Evolutionary conservation across 768 basidiomycete genomes (phyloP).

Genomic region (Termitomyces sp.): DNA sequence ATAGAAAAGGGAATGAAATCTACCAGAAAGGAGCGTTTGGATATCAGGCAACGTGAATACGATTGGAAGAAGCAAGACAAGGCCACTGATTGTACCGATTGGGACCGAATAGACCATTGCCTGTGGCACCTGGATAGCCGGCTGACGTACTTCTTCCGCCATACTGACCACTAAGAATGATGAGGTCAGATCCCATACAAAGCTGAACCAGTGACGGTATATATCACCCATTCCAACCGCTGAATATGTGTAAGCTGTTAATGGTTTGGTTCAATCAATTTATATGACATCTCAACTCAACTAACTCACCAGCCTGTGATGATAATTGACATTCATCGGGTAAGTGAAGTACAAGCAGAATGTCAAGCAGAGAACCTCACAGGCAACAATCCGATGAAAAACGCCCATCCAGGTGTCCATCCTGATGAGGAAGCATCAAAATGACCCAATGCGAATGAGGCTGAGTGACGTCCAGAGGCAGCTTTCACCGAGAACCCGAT

Average conservation of each 20-base stretch:
- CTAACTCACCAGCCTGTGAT: constrained; percentile 27
- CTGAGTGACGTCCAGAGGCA: too few species aligned
- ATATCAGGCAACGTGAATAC: constrained; percentile 64
- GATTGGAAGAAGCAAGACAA: constrained; percentile 59
- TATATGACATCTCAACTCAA: neutral
- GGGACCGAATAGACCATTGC: constrained; percentile 55
- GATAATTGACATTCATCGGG: neutral
- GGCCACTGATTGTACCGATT: constrained; percentile 46
- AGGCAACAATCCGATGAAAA: too few species aligned
- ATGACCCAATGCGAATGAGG: too few species aligned
- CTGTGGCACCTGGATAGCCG: too few species aligned
- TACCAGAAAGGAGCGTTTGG: constrained; percentile 47
- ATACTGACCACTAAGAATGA: constrained; percentile 46
- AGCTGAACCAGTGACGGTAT: neutral
- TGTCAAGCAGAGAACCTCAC: constrained; percentile 27
- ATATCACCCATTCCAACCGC: constrained; percentile 60
- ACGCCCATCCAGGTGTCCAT: too few species aligned
- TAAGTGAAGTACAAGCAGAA: neutral
- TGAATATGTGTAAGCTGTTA: constrained; percentile 47
- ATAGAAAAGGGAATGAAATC: neutral
- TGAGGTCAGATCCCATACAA: neutral
- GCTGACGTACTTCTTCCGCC: too few species aligned
- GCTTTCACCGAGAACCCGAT: too few species aligned
- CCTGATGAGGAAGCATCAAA: constrained; percentile 62
- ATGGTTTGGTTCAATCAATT: neutral